Base-by-base conservation (phyloP, 1,139 yeast genomes). In the Pichia sp. region DNA sequence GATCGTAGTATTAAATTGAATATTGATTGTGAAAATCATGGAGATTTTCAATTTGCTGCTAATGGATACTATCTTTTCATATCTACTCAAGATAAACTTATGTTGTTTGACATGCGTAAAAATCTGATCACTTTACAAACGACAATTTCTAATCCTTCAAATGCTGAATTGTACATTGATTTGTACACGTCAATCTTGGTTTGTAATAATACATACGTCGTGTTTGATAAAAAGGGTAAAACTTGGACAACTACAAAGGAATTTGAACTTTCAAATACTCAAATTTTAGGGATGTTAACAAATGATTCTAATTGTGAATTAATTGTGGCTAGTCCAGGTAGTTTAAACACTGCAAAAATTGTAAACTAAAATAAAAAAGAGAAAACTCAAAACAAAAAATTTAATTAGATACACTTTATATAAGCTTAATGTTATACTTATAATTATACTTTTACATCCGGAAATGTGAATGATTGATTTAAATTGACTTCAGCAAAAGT, bases 401-500 rank as follows among this genome's bases (percentile, higher is more conserved):
- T n/a, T n/a, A n/a, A n/a, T n/a, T n/a, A n/a, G n/a, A n/a, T n/a
- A n/a, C n/a, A n/a, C n/a, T 9, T 29, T 29, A 21, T 21, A 8
- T 10, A 7, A 24, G 5, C 13, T 24, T 11, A 11, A 16, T 7
- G 5, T 8, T 9, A 22, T 7, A 21, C 6, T 11, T 11, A 5
- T 9, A 15, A 14, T 22, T 24, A 33, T 7, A 18, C 15, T 21
- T 35, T 38, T 3, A 23, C 25, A 15, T 34, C 41, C 24, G 65
- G 62, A 54, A 66, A 62, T 36, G 52, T 53, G 15, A 63, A 49
- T 7, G 51, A 45, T 10, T 62, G 54, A 27, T 60, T 59, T 8
- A 74, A 66, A 9, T 55, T 60, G 5, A 87, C 70, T 44, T 73
- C 72, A 3, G 96, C 96, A 61, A 66, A 84, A 0, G 78, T 59